Base-by-base conservation (phyloP, 75 land plant genomes). In the Adiantum capillusveneris region DNA sequence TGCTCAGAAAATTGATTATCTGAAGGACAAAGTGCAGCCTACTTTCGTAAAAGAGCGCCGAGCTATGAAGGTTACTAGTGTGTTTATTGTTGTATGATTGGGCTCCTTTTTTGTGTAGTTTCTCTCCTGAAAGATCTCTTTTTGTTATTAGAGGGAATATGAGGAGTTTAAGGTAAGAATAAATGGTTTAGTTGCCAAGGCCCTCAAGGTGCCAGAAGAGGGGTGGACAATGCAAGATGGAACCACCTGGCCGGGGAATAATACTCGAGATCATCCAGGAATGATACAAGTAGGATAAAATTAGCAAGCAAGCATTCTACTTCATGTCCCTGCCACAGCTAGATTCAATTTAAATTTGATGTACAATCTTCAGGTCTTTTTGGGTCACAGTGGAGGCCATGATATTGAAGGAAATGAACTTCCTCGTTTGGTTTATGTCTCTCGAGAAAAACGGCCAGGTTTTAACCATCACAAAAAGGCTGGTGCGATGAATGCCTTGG, bases 191-290 rank as follows among this genome's bases (percentile, higher is more conserved):
- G 91, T 87, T 56, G 87, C 88, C 0, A 87, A 87, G 63, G 91
- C 91, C 17, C 77, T 58, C 59, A 87, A 87, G 49, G 36, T 84
- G 69, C 91, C 91, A 45, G 91, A 87, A 26, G 91, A 87, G 73
- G 91, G 91, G 29, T 87, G 91, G 91, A 63, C 79, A 66, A 87
- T 87, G 91, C 87, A 84, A 67, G 91, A 87, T 81, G 91, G 91
- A 19, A 87, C 91, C 16, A 84, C 91, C 1, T 87, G 91, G 91
- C 91, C 91, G 37, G 91, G 91, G 55, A 87, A 87, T 67, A 87
- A 84, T 57, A 81, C 84, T 22, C 69, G 91, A 59, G 91, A 87
- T 74, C 91, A 87, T 76, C 91, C 91, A 56, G 91, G 91, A 66
- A 87, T 87, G 91, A 87, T 87, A 25, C 91, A 87, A 79, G 95